Conservation (phyloP, 306 rosid genomes). For the Arachis stenosperma region DNA sequence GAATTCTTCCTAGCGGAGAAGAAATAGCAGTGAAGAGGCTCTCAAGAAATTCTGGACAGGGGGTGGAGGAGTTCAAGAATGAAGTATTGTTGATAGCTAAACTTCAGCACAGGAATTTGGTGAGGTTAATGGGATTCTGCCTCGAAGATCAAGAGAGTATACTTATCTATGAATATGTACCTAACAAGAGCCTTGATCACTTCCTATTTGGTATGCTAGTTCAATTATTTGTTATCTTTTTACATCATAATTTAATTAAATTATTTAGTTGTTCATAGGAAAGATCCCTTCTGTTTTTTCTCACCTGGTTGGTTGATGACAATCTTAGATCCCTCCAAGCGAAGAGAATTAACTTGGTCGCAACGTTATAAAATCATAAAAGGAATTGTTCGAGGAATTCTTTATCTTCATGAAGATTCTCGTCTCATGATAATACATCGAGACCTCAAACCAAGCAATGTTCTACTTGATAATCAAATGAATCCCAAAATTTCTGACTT, state of each 20-base stretch:
- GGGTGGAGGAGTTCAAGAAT: conserved; percentile 64
- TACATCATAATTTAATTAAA: background rate
- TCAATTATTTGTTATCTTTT: background rate
- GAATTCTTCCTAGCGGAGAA: conserved; percentile 53
- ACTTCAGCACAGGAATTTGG: conserved; percentile 80
- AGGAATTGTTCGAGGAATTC: conserved; percentile 65
- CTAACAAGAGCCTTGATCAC: conserved; percentile 67
- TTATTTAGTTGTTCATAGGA: background rate
- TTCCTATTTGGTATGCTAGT: conserved; percentile 57
- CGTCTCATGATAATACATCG: conserved; percentile 65
- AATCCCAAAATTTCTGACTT: conserved; percentile 74
- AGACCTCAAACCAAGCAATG: conserved; percentile 75
- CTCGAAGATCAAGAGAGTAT: conserved; percentile 56
- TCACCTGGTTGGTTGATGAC: background rate
- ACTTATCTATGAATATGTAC: conserved; percentile 69
- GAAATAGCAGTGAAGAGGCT: conserved; percentile 75
- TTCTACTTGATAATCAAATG: conserved; percentile 55
- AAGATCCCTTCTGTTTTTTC: background rate
- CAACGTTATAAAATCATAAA: conserved; percentile 47
- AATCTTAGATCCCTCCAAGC: conserved; percentile 39
- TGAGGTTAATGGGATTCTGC: conserved; percentile 67
- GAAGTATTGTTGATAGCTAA: conserved; percentile 68
- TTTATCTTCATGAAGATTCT: conserved; percentile 78
- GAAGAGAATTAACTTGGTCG: conserved; percentile 51
- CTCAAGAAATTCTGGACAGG: conserved; percentile 60